These are phyloP conservation scores for Neltuma alba DNA, from an alignment of 306 rosid genomes.

Conservation along the genomic window DNA sequence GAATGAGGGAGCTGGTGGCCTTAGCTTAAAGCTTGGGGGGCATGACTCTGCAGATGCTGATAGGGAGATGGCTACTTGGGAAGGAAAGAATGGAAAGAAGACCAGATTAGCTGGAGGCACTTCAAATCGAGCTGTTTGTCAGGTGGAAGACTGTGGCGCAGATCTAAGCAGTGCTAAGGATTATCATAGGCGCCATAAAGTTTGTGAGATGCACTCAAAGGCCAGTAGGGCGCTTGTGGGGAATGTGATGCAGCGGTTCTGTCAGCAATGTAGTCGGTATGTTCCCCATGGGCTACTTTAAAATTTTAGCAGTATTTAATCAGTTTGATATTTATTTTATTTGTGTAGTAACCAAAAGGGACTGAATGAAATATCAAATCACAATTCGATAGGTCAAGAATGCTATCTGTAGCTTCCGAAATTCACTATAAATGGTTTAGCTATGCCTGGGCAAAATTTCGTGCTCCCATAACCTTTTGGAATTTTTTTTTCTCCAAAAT, in stretches of 20 bases:
- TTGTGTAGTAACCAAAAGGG: neutral
- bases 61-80: conserved; percentile 62
- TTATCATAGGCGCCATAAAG: conserved; percentile 87
- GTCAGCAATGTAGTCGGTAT: conserved; percentile 98
- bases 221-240: conserved; percentile 81
- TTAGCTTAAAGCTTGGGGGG: conserved; percentile 71
- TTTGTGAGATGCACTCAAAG: conserved; percentile 91
- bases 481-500: neutral
- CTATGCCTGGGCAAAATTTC: neutral
- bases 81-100: conserved; percentile 67
- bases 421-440: neutral
- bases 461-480: neutral
- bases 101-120: conserved; percentile 61
- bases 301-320: conserved; percentile 10
- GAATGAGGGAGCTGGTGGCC: conserved; percentile 56
- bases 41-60: conserved; percentile 52
- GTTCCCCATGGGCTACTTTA: conserved; percentile 30
- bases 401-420: neutral
- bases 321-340: neutral
- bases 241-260: conserved; percentile 81
- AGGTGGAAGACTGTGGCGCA: conserved; percentile 87
- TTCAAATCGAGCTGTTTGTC: conserved; percentile 75
- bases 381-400: neutral
- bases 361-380: conserved; percentile 16
- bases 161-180: conserved; percentile 87